A percentile compares a stretch with the other conserved stretches of the same genome.
These are phyloP conservation scores for Clarireedia monteithiana DNA, from an alignment of 2,329 filamentous ascomycete species.

Conservation along the genomic window DNA sequence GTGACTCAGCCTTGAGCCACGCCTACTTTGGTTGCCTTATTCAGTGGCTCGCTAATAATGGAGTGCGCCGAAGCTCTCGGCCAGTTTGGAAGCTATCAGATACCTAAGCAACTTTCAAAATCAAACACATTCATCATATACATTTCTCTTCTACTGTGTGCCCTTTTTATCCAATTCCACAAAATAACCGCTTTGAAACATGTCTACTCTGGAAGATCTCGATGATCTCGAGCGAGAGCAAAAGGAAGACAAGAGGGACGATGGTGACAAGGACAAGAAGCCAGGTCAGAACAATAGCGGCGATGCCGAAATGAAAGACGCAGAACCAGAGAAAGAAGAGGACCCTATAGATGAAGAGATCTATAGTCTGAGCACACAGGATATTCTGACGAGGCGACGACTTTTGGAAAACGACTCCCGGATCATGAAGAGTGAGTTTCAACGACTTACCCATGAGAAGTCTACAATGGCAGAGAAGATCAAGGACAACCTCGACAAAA, in stretches of 20 bases:
- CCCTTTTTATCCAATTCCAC: not conserved
- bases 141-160: not conserved
- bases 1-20: slow-evolving; percentile 5
- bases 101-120: slow-evolving; percentile 13
- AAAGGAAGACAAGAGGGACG: slow-evolving; percentile 54
- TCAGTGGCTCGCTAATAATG: slow-evolving; percentile 4
- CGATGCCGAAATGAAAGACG: slow-evolving; percentile 90
- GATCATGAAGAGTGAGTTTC: slow-evolving; percentile 97
- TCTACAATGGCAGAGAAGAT: slow-evolving; percentile 96
- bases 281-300: slow-evolving; percentile 44
- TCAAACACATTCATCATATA: slow-evolving; percentile 4
- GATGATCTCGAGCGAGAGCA: slow-evolving; percentile 66
- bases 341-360: slow-evolving; percentile 91
- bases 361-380: slow-evolving; percentile 83
- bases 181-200: slow-evolving; percentile 32
- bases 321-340: slow-evolving; percentile 63
- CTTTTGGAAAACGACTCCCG: slow-evolving; percentile 94
- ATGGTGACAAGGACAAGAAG: slow-evolving; percentile 49
- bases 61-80: slow-evolving; percentile 18
- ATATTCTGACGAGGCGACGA: slow-evolving; percentile 84
- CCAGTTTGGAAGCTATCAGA: slow-evolving; percentile 15
- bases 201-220: slow-evolving; percentile 73
- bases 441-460: slow-evolving; percentile 91
- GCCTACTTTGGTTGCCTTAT: slow-evolving; percentile 11
- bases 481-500: slow-evolving; percentile 98